Evolutionary conservation across 2,329 filamentous ascomycete genomes (phyloP).

Genomic region (Epichloe uncinata): DNA sequence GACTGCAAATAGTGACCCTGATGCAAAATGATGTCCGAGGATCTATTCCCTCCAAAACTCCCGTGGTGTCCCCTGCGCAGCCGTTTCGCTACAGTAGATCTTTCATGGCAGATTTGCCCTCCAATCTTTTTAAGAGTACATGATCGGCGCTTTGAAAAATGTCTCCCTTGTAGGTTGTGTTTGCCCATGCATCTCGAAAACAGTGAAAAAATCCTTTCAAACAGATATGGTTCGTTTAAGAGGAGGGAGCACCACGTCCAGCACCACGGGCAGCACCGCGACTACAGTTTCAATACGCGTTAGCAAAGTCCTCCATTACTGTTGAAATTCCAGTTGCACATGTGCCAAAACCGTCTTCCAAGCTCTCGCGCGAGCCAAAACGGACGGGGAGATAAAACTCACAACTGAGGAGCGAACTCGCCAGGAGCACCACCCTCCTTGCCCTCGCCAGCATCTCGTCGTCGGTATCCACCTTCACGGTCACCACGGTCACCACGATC

Average conservation of each 20-base stretch:
- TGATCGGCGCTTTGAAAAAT: slow-evolving; percentile 21
- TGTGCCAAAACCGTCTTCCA: no score
- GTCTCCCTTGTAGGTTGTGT: slow-evolving; percentile 2
- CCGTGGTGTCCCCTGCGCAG: slow-evolving; percentile 28
- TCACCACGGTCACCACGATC: slow-evolving; percentile 54
- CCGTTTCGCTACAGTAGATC: slow-evolving; percentile 13
- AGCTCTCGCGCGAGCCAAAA: background rate
- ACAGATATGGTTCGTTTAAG: slow-evolving; percentile 35
- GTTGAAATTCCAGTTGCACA: no score
- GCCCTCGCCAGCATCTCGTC: slow-evolving; percentile 72
- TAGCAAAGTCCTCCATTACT: background rate
- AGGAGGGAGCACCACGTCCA: slow-evolving; percentile 63
- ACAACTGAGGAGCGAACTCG: slow-evolving; percentile 87
- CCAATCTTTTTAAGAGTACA: slow-evolving; percentile 32
- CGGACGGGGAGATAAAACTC: slow-evolving; percentile 26
- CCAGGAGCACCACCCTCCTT: slow-evolving; percentile 89
- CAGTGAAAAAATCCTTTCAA: slow-evolving; percentile 26
- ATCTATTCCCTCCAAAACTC: slow-evolving; percentile 32
- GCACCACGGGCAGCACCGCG: slow-evolving; percentile 72
- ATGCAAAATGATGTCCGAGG: slow-evolving; percentile 36
- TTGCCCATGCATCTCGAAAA: slow-evolving; percentile 28
- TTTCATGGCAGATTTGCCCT: slow-evolving; percentile 27
- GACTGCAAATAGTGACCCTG: slow-evolving; percentile 27
- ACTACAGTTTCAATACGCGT: slow-evolving; percentile 27
- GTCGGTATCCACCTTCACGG: slow-evolving; percentile 83